phyloP scores from a whole-genome alignment of 192 early-diverging fungal species.

The Podila horticola region DNA sequence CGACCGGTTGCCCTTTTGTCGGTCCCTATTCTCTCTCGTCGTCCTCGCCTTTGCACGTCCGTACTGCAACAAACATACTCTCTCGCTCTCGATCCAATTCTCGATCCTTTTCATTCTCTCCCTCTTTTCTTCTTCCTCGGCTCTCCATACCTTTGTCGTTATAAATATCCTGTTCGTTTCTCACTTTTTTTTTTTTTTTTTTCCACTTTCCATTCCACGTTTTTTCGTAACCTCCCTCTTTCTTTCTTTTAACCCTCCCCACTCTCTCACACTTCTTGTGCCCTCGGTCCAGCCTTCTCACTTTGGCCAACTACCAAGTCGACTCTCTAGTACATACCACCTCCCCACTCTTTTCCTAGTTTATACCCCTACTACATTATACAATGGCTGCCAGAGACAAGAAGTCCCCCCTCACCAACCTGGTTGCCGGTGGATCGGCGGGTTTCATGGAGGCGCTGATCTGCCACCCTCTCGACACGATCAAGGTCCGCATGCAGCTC shows the following conservation, averaged over 20 bases:
- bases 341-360: not conserved
- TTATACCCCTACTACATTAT: not conserved
- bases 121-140: not conserved
- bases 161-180: not conserved
- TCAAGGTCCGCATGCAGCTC: slow-evolving; percentile 98
- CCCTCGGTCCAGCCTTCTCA: slow-evolving; percentile 5
- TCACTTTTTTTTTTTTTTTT: slow-evolving; percentile 9
- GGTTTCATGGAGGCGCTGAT: slow-evolving; percentile 91
- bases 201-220: slow-evolving; percentile 5
- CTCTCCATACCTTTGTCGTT: not conserved
- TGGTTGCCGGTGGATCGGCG: slow-evolving; percentile 90
- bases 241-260: not conserved
- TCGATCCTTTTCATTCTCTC: not conserved
- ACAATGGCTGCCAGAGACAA: slow-evolving; percentile 38
- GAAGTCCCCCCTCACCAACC: slow-evolving; percentile 80
- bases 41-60: not conserved
- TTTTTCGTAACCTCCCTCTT: not conserved
- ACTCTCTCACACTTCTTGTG: not conserved
- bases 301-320: not conserved
- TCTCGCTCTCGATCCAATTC: not conserved
- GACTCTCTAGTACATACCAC: not conserved
- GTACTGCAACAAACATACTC: not conserved
- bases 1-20: not conserved
- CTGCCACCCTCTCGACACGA: slow-evolving; percentile 96
- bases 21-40: not conserved